Evolutionary conservation across 2,329 filamentous ascomycete genomes (phyloP), one percentile per base, ranked within the genome.

Genomic region (Aspergillus fumigatiaffinis): DNA sequence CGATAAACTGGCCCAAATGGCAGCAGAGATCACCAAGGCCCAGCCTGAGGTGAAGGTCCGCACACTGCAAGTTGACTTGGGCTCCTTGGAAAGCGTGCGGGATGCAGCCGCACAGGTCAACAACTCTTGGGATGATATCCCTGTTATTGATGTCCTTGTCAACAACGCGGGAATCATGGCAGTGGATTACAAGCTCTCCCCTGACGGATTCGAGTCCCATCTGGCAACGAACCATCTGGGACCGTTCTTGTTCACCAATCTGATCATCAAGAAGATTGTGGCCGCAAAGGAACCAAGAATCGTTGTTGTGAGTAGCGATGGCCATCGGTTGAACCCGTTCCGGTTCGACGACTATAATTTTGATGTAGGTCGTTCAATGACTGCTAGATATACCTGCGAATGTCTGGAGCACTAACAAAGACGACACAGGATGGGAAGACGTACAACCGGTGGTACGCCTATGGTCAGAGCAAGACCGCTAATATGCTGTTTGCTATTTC

Each of bases 291-390:
- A 57, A 8, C 65, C 73, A 0, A 68, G 77, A 0, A 58, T 83
- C 7, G 73, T 83, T 25, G 79, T 74, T 58, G 67, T 82, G 6
- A 73, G 73, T 26, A 80, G 79, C 61, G 66, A 75, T 29, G 79
- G 78, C 1, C 73, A 82, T 60, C 69, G 74, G 5, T 51, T 80
- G 12, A 66, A 68, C 1, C 76, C 75, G 1, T 65, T 82, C 20
- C 69, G 77, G 2, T 80, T 76, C 58, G 70, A 73, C 48, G 79
- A 82, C 62, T 75, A 70, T 41, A 77, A 79, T 41, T 80, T 80
- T 58, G 68, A 73, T 23, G 76, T 73, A 60, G 51, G 60, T 20
- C 42, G 21, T 28, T 38, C n/a, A 38, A 28, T 50, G 35, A 12
- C n/a, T 28, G 26, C 21, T 29, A 41, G 35, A n/a, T 17, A 41